Percentiles rank a stretch among this genome's conserved stretches.
These are phyloP conservation scores for Prunus padus DNA, from an alignment of 306 rosid species.

Conservation along the genomic window DNA sequence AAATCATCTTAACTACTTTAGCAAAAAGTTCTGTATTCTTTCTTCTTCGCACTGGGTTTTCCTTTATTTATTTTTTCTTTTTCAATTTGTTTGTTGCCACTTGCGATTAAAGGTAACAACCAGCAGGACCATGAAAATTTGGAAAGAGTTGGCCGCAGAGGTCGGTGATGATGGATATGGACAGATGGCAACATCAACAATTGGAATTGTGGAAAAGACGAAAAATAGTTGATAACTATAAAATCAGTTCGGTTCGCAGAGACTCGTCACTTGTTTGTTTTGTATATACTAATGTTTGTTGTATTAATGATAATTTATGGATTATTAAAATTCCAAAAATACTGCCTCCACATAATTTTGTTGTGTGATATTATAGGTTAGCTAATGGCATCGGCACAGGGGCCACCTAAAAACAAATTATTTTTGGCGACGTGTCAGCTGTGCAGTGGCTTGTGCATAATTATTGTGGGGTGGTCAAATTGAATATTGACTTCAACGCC, in stretches of 20 bases:
- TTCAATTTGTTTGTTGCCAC: not conserved
- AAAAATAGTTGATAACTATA: not conserved
- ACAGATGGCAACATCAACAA: not conserved
- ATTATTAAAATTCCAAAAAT: not conserved
- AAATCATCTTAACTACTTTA: too few species aligned
- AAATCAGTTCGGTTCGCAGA: not conserved
- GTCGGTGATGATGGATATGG: conserved; percentile 5
- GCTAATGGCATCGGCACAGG: too few species aligned
- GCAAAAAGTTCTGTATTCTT: too few species aligned
- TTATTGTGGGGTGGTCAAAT: conserved; percentile 4
- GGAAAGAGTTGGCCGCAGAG: not conserved
- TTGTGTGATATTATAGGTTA: not conserved
- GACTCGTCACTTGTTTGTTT: not conserved
- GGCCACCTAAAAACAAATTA: not conserved
- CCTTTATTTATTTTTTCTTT: not conserved
- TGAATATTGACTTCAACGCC: not conserved
- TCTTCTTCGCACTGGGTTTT: not conserved
- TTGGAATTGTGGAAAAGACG: not conserved
- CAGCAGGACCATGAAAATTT: conserved; percentile 8
- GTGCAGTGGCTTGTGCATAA: conserved; percentile 1
- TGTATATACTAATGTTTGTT: not conserved
- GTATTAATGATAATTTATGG: not conserved
- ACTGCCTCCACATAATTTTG: not conserved
- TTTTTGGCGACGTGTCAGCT: conserved; percentile 1
- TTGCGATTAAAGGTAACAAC: not conserved